These are phyloP conservation scores for Aegilops sharonensis DNA, from an alignment of 176 grass and related monocot genomes.

Conservation along the genomic window DNA sequence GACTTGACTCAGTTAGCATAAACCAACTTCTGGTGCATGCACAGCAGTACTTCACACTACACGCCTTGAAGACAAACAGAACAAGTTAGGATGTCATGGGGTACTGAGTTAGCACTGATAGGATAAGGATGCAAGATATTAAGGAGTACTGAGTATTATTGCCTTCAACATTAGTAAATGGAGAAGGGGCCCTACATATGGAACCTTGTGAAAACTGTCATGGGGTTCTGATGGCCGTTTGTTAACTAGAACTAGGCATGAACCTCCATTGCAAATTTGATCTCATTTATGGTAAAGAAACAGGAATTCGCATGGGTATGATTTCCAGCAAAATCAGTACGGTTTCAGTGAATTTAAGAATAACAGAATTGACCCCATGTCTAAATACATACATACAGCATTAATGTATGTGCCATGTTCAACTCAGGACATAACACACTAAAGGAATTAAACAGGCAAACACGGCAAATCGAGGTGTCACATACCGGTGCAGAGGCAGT, in stretches of 20 bases:
- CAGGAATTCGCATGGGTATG: neutral
- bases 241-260: neutral
- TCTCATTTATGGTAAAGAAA: constrained; percentile 7
- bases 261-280: neutral
- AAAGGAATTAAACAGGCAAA: neutral
- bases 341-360: neutral
- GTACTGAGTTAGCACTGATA: neutral
- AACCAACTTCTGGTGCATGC: no score
- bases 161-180: neutral
- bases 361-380: neutral
- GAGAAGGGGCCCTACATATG: neutral
- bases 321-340: neutral
- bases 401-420: neutral
- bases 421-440: constrained; percentile 11
- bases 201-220: neutral
- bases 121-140: neutral
- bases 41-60: no score
- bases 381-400: neutral
- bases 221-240: neutral
- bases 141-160: neutral
- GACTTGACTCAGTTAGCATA: neutral
- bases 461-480: neutral
- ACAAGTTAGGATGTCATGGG: no score
- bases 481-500: constrained; percentile 54
- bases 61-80: no score